Percentiles rank a stretch among this genome's conserved stretches.
These are phyloP conservation scores for Apiotrichum montevideense DNA, from an alignment of 1,284 basidiomycete species.

Conservation along the genomic window DNA sequence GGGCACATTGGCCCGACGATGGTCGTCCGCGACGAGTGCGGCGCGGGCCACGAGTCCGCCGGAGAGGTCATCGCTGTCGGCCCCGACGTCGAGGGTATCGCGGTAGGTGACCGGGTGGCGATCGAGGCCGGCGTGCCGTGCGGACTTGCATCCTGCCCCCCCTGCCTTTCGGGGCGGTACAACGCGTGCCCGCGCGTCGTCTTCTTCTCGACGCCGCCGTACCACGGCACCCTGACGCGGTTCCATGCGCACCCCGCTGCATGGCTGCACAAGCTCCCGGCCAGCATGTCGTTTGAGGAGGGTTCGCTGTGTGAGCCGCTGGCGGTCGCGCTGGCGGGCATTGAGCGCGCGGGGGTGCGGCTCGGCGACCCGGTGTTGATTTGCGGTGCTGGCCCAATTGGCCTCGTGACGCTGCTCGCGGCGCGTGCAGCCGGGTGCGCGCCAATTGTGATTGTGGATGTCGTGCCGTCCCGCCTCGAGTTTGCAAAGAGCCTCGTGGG, in stretches of 20 bases:
- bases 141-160: slow-evolving; percentile 48
- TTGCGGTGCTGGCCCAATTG: slow-evolving; percentile 52
- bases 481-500: slow-evolving; percentile 53
- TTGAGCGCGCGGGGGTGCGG: slow-evolving; percentile 50
- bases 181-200: slow-evolving; percentile 51
- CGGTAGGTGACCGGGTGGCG: slow-evolving; percentile 50
- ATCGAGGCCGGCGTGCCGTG: slow-evolving; percentile 54
- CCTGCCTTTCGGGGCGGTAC: slow-evolving; percentile 52
- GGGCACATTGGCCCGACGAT: slow-evolving; percentile 47
- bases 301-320: slow-evolving; percentile 53
- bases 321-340: slow-evolving; percentile 51
- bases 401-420: slow-evolving; percentile 52
- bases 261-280: slow-evolving; percentile 54
- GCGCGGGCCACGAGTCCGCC: slow-evolving; percentile 48
- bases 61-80: slow-evolving; percentile 50
- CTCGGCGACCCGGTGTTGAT: slow-evolving; percentile 51
- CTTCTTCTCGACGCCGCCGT: slow-evolving; percentile 51
- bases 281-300: slow-evolving; percentile 50
- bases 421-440: slow-evolving; percentile 52
- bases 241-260: slow-evolving; percentile 53
- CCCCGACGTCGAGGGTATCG: slow-evolving; percentile 43
- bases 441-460: slow-evolving; percentile 54
- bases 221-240: slow-evolving; percentile 49
- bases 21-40: slow-evolving; percentile 46
- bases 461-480: slow-evolving; percentile 50